Evolutionary conservation across 2,329 filamentous ascomycete genomes (phyloP).

Genomic region (Cercospora sp.): DNA sequence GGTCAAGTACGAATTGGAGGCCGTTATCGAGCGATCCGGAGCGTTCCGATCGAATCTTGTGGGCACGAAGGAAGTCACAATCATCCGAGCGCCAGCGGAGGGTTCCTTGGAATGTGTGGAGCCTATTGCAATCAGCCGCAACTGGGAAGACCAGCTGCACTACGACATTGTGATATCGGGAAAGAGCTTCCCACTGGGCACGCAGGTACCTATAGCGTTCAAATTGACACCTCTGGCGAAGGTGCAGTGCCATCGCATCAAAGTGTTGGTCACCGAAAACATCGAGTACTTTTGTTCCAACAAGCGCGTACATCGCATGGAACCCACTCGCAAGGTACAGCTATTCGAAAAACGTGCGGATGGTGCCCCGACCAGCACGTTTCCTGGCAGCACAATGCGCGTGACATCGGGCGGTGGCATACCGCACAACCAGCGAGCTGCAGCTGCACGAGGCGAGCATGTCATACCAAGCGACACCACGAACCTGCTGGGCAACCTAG

Average conservation of each 20-base stretch:
- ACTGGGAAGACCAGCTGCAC: conserved; percentile 92
- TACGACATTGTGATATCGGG: conserved; percentile 96
- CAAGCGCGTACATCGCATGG: conserved; percentile 79
- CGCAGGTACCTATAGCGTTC: conserved; percentile 88
- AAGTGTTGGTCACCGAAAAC: conserved; percentile 86
- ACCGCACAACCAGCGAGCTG: conserved; percentile 60
- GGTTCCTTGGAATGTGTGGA: conserved; percentile 87
- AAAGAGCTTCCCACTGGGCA: conserved; percentile 87
- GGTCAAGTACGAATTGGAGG: conserved; percentile 85
- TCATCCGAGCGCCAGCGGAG: conserved; percentile 84
- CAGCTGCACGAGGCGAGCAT: conserved; percentile 58
- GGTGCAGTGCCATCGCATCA: conserved; percentile 88
- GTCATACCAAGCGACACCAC: conserved; percentile 57
- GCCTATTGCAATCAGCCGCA: conserved; percentile 87
- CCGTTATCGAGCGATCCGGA: conserved; percentile 79
- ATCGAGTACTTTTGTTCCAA: conserved; percentile 89
- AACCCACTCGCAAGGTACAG: conserved; percentile 79
- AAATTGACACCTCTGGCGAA: conserved; percentile 91
- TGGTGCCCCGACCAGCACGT: conserved; percentile 70
- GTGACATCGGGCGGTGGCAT: conserved; percentile 80
- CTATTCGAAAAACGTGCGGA: conserved; percentile 88
- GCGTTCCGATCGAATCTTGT: conserved; percentile 87
- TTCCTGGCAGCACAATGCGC: conserved; percentile 72
- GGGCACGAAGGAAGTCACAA: conserved; percentile 75
- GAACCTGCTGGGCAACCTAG: conserved; percentile 79